Base-by-base conservation (phyloP, 768 basidiomycete species). In the Filobasidium floriforme region DNA sequence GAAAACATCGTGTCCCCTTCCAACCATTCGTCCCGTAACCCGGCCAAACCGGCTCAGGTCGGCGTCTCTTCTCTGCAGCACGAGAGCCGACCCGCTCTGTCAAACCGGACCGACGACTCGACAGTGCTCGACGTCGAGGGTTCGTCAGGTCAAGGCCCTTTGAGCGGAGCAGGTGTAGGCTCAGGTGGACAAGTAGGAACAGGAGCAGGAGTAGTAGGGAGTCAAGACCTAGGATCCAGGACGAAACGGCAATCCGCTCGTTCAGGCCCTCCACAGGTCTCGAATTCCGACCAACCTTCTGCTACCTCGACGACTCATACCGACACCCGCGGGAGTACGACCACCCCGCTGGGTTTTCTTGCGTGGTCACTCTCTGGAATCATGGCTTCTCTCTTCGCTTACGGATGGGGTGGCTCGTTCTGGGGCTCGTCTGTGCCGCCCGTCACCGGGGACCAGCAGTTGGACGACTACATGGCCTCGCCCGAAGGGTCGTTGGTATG, bases 1-100 rank as follows among this genome's bases (percentile, higher is more conserved):
- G 22, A 57, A 19, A 57, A 57, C 54, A 57, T 26, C 54, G 54
- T 57, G 54, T 57, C 54, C 54, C 54, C 54, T 32, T 57, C 54
- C 54, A 57, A 57, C 29, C 54, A 57, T 57, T 24, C 54, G 54
- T 57, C 54, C 22, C 22, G 54, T n/a, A 32, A 14, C 26, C 54
- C 54, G 54, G 54, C n/a, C 24, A 57, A 57, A 26, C 54, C 54
- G 54, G 29, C 54, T 57, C 15, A 4, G 54, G 54, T 57, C 54
- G 54, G 54, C 26, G 24, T 24, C 14, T 6, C 3, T 22, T 14
- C 46, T 49, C 46, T 18, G 22, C 18, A 15, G 6, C 46, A 49
- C 15, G 32, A 37, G 32, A 37, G 32, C 32, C 32, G 32, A 37
- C 32, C 32, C 32, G 32, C 32, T 37, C 32, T 37, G 4, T 37